Base-by-base conservation (phyloP, 768 basidiomycete genomes). In the Glaciozyma antarctica region DNA sequence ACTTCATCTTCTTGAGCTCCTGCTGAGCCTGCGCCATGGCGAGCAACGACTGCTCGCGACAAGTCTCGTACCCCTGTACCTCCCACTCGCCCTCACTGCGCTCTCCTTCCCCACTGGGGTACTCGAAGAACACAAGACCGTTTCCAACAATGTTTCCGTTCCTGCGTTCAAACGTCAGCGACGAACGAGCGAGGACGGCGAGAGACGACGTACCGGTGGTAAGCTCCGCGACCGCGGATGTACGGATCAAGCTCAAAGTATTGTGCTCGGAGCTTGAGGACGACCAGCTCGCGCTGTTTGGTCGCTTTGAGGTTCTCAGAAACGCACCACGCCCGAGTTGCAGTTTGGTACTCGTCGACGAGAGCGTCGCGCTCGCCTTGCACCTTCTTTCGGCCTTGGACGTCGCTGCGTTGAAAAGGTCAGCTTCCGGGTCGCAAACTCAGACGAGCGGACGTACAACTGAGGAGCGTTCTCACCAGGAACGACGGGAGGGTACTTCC, bases 201-300 rank as follows among this genome's bases (percentile, higher is more conserved):
- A 12, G 13, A 45, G 22, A 28, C n/a, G 6, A 61, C 64, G 56
- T 28, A 72, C 66, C 71, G 63, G 30, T 67, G 66, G 58, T 66
- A 70, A 5, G 67, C 65, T 3, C 64, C 65, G 7, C 62, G 28
- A 3, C 69, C 69, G 2, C 72, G 58, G 8, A 68, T 63, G 63
- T 53, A 70, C 7, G 67, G 69, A 47, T 73, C 72, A 19, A 73
- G 63, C 41, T 58, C 58, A 43, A 65, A 63, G 59, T 70, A 73
- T 34, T 71, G 69, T 24, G 67, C 65, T 2, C 70, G 62, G 62
- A 73, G 62, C n/a, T 52, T n/a, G 45, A 65, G 61, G 15, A 68
- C 63, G 15, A 59, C 30, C 13, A 62, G 41, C 30, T 61, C 32
- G 12, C 72, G 67, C 34, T 44, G 45, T 54, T 62, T 59, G 12